These are phyloP conservation scores for Diaporthe sp. DNA, from an alignment of 2,329 filamentous ascomycete species.

Conservation along the genomic window DNA sequence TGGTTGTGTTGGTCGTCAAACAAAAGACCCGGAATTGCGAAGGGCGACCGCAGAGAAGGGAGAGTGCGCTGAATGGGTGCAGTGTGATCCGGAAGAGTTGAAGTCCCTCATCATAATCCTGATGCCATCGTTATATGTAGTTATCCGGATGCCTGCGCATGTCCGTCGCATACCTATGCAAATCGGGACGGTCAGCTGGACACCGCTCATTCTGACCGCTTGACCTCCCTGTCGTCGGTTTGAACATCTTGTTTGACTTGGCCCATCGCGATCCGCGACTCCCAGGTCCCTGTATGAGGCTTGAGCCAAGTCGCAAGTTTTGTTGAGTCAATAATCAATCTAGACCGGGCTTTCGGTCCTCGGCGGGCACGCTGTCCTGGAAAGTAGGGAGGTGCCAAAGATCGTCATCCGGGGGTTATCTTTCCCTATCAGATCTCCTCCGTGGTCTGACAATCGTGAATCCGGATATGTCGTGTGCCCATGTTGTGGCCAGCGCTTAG, in stretches of 20 bases:
- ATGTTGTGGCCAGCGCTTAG: slow-evolving; percentile 13
- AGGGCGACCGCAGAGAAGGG: slow-evolving; percentile 8
- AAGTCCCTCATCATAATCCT: neutral
- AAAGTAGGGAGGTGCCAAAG: neutral
- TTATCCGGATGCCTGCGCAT: slow-evolving; percentile 20
- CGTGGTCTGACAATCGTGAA: slow-evolving; percentile 20
- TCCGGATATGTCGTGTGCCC: slow-evolving; percentile 7
- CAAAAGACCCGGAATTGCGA: neutral
- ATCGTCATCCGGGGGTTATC: slow-evolving; percentile 23
- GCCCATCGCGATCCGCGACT: neutral
- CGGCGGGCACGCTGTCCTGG: neutral
- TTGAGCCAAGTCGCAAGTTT: slow-evolving; percentile 1
- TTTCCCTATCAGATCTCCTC: slow-evolving; percentile 12
- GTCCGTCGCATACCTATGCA: neutral
- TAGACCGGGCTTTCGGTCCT: slow-evolving; percentile 2
- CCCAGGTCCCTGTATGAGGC: slow-evolving; percentile 17
- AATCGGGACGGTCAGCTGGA: neutral
- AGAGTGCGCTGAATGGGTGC: neutral
- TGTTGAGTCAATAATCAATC: slow-evolving; percentile 27
- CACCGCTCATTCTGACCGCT: neutral
- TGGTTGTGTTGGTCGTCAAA: neutral
- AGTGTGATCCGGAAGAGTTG: slow-evolving; percentile 3
- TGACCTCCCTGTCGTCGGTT: slow-evolving; percentile 1
- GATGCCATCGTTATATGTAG: slow-evolving; percentile 35
- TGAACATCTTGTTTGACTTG: neutral